Base-by-base conservation (phyloP, 345 rosid genomes). In the Camelina laxa region DNA sequence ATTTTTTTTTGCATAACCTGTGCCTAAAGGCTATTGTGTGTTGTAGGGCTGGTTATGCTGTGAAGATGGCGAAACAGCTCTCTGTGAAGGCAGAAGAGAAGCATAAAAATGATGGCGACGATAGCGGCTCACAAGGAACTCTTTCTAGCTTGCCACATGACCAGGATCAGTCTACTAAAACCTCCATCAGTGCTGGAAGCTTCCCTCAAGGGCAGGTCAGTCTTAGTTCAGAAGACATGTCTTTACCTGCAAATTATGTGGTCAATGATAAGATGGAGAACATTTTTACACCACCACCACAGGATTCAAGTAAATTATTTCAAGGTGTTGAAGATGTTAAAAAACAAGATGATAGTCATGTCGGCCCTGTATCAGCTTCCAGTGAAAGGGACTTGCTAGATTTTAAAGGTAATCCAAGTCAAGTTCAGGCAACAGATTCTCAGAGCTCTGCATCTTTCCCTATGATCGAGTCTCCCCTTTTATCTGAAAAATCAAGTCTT, bases 171-270 rank as follows among this genome's bases (percentile, higher is more conserved):
- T 92, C 97, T 60, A 79, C 81, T 51, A 91, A 89, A 75, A 86
- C 98, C 70, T 92, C 98, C 51, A 85, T 89, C 68, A 89, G 98
- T 82, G 79, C 82, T 69, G 91, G 94, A 79, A 92, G 98, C 92
- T 92, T 86, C 67, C 96, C 95, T 61, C 94, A 85, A 64, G 97
- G 81, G 65, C 97, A 88, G 80, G 87, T 79, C 74, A 91, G 98
- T 84, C 73, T 94, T 78, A 81, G 97, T 81, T 92, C 95, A 58
- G 97, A 92, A 83, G 98, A 88, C 69, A 80, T 76, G 68, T 77
- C 80, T 57, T 55, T 79, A 48, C 65, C 88, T 51, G 65, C 83
- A 73, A 87, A 82, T 80, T 65, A 65, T 74, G 58, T 73, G 36
- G 77, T 56, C 60, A 80, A 82, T 79, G 88, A 87, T 78, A 90